Evolutionary conservation across 768 basidiomycete genomes (phyloP).

Genomic region (Coprinopsis marcescibilis): DNA sequence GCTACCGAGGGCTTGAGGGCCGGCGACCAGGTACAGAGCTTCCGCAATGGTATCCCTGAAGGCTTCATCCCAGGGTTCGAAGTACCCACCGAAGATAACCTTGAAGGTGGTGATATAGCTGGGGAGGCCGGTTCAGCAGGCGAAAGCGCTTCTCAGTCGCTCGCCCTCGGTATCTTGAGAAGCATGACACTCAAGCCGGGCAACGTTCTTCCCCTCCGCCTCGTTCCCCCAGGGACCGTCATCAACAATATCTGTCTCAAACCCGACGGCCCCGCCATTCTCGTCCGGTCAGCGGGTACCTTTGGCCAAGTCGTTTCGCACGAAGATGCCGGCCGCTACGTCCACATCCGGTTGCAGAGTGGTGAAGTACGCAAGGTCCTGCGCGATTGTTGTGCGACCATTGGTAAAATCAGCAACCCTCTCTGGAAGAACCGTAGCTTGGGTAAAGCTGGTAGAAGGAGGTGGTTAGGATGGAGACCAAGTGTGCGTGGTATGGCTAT

Average conservation of each 20-base stretch:
- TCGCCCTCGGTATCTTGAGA: slow-evolving; percentile 82
- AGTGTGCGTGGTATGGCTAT: slow-evolving; percentile 92
- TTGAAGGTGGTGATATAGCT: slow-evolving; percentile 13
- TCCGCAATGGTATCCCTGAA: slow-evolving; percentile 73
- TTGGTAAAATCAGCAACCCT: slow-evolving; percentile 89
- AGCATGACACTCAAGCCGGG: slow-evolving; percentile 81
- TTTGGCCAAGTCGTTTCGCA: slow-evolving; percentile 79
- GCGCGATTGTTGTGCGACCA: slow-evolving; percentile 77
- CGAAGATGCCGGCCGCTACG: slow-evolving; percentile 64
- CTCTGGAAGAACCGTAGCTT: slow-evolving; percentile 79
- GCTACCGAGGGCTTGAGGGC: slow-evolving; percentile 87
- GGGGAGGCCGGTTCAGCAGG: slow-evolving; percentile 15
- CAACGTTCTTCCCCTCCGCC: slow-evolving; percentile 85
- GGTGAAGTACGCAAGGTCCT: slow-evolving; percentile 89
- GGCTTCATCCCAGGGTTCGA: slow-evolving; percentile 60
- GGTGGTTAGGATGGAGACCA: slow-evolving; percentile 85
- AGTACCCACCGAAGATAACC: slow-evolving; percentile 14
- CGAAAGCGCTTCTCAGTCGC: slow-evolving; percentile 47
- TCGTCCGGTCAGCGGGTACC: slow-evolving; percentile 87
- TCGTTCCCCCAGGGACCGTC: slow-evolving; percentile 89
- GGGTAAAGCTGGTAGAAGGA: slow-evolving; percentile 86
- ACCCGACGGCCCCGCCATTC: slow-evolving; percentile 68
- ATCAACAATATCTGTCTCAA: slow-evolving; percentile 82
- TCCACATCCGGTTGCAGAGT: slow-evolving; percentile 80
- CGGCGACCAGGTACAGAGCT: slow-evolving; percentile 85